Percentiles rank a stretch among this genome's conserved stretches.
phyloP scores from a whole-genome alignment of 2,329 filamentous ascomycete species.

The Curvularia hawaiiensis region DNA sequence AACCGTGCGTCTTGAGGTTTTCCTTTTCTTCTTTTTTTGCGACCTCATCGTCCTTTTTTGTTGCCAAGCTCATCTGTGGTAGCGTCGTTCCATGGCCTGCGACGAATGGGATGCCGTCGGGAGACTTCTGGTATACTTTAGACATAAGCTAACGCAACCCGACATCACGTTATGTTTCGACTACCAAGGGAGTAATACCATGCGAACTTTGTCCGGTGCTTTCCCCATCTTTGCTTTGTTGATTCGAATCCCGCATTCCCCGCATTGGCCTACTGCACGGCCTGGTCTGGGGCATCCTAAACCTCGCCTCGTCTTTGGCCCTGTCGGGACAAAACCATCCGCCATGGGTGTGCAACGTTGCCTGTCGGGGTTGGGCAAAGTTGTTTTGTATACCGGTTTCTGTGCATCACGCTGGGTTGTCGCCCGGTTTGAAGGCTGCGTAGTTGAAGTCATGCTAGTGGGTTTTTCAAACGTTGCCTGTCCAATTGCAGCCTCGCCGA shows the following conservation, averaged over 20 bases:
- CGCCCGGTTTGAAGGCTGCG: slow-evolving; percentile 5
- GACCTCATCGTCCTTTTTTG: slow-evolving; percentile 17
- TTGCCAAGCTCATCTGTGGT: slow-evolving; percentile 27
- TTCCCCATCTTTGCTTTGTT: slow-evolving; percentile 10
- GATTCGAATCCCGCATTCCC: slow-evolving; percentile 22
- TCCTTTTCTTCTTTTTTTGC: slow-evolving; percentile 15
- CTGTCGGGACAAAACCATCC: slow-evolving; percentile 22
- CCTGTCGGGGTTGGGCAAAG: slow-evolving; percentile 1
- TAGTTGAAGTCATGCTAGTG: background rate
- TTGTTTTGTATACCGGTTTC: background rate
- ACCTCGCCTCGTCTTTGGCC: slow-evolving; percentile 25
- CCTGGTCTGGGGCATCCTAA: slow-evolving; percentile 30
- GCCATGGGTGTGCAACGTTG: slow-evolving; percentile 13
- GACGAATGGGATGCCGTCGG: slow-evolving; percentile 31
- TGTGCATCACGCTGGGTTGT: slow-evolving; percentile 9
- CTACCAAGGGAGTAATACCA: slow-evolving; percentile 10
- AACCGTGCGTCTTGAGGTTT: slow-evolving; percentile 5
- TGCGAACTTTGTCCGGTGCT: slow-evolving; percentile 16
- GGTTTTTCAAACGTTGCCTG: background rate
- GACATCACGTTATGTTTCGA: slow-evolving; percentile 11
- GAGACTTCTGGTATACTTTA: slow-evolving; percentile 16
- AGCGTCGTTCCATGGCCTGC: slow-evolving; percentile 17
- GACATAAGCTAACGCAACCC: slow-evolving; percentile 16
- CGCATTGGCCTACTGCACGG: slow-evolving; percentile 13
- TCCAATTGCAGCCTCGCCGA: slow-evolving; percentile 7